A percentile compares a stretch with the other conserved stretches of the same genome.
phyloP scores from a whole-genome alignment of 768 basidiomycete species.

The Piloderma croceum region DNA sequence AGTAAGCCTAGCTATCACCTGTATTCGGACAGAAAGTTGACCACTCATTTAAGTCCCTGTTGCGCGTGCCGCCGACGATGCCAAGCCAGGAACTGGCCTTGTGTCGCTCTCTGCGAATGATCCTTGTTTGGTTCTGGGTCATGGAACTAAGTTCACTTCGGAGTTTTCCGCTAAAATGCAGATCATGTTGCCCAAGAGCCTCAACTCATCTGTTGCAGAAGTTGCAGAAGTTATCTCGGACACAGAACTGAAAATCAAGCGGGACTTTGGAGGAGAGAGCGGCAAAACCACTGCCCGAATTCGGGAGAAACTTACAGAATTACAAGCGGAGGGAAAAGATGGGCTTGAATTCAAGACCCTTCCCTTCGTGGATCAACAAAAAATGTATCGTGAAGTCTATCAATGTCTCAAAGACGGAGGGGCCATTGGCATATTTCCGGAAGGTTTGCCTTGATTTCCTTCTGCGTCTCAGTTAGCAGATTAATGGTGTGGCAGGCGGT shows the following conservation, averaged over 20 bases:
- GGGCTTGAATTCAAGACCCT: constrained; percentile 80
- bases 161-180: constrained; percentile 78
- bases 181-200: constrained; percentile 77
- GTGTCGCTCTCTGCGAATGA: constrained; percentile 70
- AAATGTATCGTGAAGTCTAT: constrained; percentile 94
- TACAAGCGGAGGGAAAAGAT: constrained; percentile 43
- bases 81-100: constrained; percentile 67
- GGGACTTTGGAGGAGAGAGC: constrained; percentile 79
- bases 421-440: constrained; percentile 95
- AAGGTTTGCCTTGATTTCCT: constrained; percentile 51
- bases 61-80: constrained; percentile 82
- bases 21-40: too few species aligned
- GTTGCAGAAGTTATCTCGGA: constrained; percentile 87
- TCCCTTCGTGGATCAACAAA: constrained; percentile 87
- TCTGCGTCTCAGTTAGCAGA: not conserved
- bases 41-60: constrained; percentile 98
- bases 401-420: constrained; percentile 79
- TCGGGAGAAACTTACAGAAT: constrained; percentile 62
- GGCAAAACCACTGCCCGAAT: constrained; percentile 66
- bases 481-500: constrained; percentile 56
- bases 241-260: constrained; percentile 76
- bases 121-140: constrained; percentile 77
- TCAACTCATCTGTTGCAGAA: constrained; percentile 74
- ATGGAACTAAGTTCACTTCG: constrained; percentile 68
- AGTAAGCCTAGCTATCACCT: constrained; percentile 67